phyloP scores from a whole-genome alignment of 305 asterid genomes.

The Solanum chacoense region DNA sequence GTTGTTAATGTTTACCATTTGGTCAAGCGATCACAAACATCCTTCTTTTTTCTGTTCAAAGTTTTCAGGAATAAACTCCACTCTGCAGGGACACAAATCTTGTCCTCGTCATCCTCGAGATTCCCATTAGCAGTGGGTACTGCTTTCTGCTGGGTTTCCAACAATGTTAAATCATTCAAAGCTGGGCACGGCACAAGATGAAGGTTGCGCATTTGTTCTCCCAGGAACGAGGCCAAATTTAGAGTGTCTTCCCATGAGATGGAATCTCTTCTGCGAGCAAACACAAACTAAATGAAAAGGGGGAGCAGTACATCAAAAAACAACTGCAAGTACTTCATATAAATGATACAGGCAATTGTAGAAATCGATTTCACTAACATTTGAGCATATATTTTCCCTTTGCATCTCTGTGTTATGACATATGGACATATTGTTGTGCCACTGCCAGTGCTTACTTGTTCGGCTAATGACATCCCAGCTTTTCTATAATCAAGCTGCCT shows the following conservation, averaged over 20 bases:
- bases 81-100: slow-evolving; percentile 33
- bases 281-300: slow-evolving; percentile 7
- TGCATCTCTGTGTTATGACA: slow-evolving; percentile 73
- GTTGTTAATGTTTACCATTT: slow-evolving; percentile 51
- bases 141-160: slow-evolving; percentile 11
- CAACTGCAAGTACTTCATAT: neutral
- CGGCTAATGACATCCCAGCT: slow-evolving; percentile 35
- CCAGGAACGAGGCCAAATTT: slow-evolving; percentile 76
- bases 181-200: slow-evolving; percentile 62
- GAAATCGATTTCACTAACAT: slow-evolving; percentile 39
- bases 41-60: slow-evolving; percentile 55
- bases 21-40: slow-evolving; percentile 39
- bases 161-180: slow-evolving; percentile 18
- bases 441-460: slow-evolving; percentile 31
- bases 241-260: slow-evolving; percentile 53
- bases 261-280: slow-evolving; percentile 54
- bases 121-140: slow-evolving; percentile 27
- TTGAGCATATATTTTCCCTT: slow-evolving; percentile 74
- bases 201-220: slow-evolving; percentile 77
- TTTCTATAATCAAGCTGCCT: slow-evolving; percentile 49
- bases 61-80: slow-evolving; percentile 45
- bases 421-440: slow-evolving; percentile 63
- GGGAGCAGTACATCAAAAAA: neutral
- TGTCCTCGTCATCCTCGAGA: slow-evolving; percentile 18
- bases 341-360: neutral